Evolutionary conservation across 305 asterid species (phyloP).

Genomic region (Fraxinus paxiana): DNA sequence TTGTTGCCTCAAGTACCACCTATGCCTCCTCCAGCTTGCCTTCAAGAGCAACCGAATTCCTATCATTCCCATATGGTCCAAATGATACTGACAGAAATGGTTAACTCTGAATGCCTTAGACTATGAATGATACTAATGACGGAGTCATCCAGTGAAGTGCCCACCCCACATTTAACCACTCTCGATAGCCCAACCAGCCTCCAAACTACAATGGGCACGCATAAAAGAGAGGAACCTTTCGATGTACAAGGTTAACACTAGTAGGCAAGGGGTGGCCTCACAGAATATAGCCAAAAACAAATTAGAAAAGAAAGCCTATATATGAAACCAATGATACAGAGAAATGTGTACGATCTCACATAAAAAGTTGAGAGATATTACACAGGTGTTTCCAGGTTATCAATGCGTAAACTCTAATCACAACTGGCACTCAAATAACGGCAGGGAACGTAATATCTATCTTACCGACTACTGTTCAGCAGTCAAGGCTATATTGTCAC

Average conservation of each 20-base stretch:
- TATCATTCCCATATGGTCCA: too few relatives aligned
- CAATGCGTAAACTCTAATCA: slow-evolving; percentile 15
- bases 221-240: not conserved
- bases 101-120: too few relatives aligned
- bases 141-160: not conserved
- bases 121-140: too few relatives aligned
- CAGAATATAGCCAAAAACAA: not conserved
- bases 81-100: too few relatives aligned
- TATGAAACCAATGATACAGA: slow-evolving; percentile 17
- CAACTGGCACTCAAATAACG: not conserved
- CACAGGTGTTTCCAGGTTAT: slow-evolving; percentile 20
- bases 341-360: slow-evolving; percentile 33
- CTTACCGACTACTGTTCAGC: slow-evolving; percentile 14
- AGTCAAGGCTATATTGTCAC: slow-evolving; percentile 32
- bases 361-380: slow-evolving; percentile 14
- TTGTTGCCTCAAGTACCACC: not conserved
- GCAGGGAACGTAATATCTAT: not conserved
- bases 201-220: not conserved
- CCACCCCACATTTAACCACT: not conserved
- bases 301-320: not conserved
- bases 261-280: not conserved
- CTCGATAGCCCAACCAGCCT: not conserved
- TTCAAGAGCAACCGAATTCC: too few relatives aligned
- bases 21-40: not conserved
- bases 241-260: not conserved